Percentiles rank a stretch among this genome's conserved stretches.
phyloP scores from a whole-genome alignment of 1,284 basidiomycete species.

The Trichosporon asahii region DNA sequence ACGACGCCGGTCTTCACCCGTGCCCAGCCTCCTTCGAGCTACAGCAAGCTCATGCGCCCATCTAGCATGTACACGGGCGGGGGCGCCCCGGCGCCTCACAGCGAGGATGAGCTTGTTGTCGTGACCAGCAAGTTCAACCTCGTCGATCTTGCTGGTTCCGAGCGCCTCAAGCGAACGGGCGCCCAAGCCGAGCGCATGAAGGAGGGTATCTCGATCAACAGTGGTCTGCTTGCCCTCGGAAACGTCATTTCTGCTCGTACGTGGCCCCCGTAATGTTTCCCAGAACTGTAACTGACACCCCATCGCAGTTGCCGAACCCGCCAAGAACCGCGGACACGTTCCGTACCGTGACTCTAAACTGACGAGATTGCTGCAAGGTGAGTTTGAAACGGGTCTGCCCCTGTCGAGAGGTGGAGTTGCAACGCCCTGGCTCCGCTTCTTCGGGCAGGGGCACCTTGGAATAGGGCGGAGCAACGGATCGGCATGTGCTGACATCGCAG shows the following conservation, averaged over 20 bases:
- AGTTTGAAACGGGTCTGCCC: slow-evolving; percentile 1
- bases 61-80: slow-evolving; percentile 58
- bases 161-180: slow-evolving; percentile 90
- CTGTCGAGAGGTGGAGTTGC: not conserved
- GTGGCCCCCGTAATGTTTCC: slow-evolving; percentile 1
- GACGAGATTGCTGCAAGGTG: slow-evolving; percentile 74
- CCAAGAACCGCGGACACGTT: slow-evolving; percentile 63
- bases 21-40: slow-evolving; percentile 21
- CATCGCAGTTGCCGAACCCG: slow-evolving; percentile 79
- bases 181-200: slow-evolving; percentile 92
- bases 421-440: not conserved
- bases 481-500: slow-evolving; percentile 42
- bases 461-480: not conserved
- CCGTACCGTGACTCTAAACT: slow-evolving; percentile 98
- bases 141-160: slow-evolving; percentile 94
- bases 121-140: slow-evolving; percentile 97
- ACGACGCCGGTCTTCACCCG: slow-evolving; percentile 23
- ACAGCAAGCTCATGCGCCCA: slow-evolving; percentile 55
- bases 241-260: slow-evolving; percentile 87
- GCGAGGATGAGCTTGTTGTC: slow-evolving; percentile 75
- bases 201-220: slow-evolving; percentile 96
- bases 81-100: slow-evolving; percentile 38
- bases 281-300: slow-evolving; percentile 13
- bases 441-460: not conserved
- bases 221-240: slow-evolving; percentile 89